A percentile compares a stretch with the other conserved stretches of the same genome.
Conservation (phyloP, 331 rosid species). For the Quercus phellos region DNA sequence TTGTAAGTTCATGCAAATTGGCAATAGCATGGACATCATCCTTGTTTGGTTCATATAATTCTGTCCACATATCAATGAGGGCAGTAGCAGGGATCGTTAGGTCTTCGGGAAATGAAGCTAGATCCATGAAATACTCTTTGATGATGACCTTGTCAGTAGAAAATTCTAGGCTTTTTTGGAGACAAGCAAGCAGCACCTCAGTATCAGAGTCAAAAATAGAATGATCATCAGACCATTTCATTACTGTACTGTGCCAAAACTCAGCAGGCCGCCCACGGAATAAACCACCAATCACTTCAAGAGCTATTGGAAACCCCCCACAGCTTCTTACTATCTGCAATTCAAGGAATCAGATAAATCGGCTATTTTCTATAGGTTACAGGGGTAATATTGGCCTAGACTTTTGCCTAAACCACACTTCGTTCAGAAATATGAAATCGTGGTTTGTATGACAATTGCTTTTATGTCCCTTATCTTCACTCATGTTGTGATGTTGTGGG, state of each 20-base stretch:
- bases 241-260: slow-evolving; percentile 34
- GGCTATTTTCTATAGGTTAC: neutral
- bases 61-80: slow-evolving; percentile 54
- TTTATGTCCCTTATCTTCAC: neutral
- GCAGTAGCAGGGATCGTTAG: slow-evolving; percentile 43
- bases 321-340: slow-evolving; percentile 57
- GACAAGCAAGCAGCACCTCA: no score
- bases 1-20: slow-evolving; percentile 22
- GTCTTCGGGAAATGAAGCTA: slow-evolving; percentile 57
- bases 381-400: neutral
- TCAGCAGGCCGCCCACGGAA: slow-evolving; percentile 40
- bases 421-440: neutral
- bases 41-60: slow-evolving; percentile 25
- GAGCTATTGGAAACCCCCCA: slow-evolving; percentile 54
- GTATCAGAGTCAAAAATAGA: slow-evolving; percentile 29
- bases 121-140: slow-evolving; percentile 41
- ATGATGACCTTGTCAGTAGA: neutral
- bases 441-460: neutral
- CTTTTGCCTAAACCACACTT: neutral
- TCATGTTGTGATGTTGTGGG: neutral
- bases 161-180: no score
- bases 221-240: slow-evolving; percentile 27
- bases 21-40: slow-evolving; percentile 26
- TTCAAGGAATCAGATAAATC: slow-evolving; percentile 5
- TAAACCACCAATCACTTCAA: slow-evolving; percentile 49